Base-by-base conservation (phyloP, 2,329 filamentous ascomycete genomes). In the Onygenales sp. region DNA sequence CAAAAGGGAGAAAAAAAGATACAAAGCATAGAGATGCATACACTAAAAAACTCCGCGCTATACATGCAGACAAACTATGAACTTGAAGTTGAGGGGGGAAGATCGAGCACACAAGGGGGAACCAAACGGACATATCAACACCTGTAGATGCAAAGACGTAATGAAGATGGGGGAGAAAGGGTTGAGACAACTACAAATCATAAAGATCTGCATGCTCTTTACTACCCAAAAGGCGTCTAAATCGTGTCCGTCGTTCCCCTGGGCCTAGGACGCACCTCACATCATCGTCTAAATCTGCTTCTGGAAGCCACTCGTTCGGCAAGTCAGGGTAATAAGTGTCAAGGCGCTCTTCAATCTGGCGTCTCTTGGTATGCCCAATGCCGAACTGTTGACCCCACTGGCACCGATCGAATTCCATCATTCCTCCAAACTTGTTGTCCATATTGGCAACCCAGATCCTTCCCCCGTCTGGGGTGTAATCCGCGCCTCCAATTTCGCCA, bases 361-460 rank as follows among this genome's bases (percentile, higher is more conserved):
- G 37, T 8, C 42, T 51, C 42, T 40, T 51, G 6, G 55, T 56
- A 32, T 58, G 59, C 4, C 56, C 57, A 40, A 66, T 49, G 0
- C 66, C 68, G 54, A 64, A 67, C 9, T 60, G 55, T 42, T 65
- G 61, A 0, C 68, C 70, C 68, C 69, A 72, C 55, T 70, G 64
- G 2, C 60, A 58, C 0, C 69, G 65, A 40, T 73, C 68, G 54
- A 68, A 74, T 54, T 71, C 66, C 71, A 74, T 72, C 40, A 74
- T 68, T 1, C 72, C 72, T 32, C 72, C 72, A 54, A 72, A 73
- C 14, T 67, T 63, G 7, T 63, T 61, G 57, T 74, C 72, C 11
- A 71, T 66, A 53, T 74, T 74, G 5, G 71, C 69, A 34, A 74
- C 68, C 69, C 70, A 74, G 56, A 74, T 67, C 6, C 61, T 59